Percentiles rank a stretch among this genome's conserved stretches.
Conservation (phyloP, 2,329 filamentous ascomycete genomes). For the Pestalotiopsis sp. region DNA sequence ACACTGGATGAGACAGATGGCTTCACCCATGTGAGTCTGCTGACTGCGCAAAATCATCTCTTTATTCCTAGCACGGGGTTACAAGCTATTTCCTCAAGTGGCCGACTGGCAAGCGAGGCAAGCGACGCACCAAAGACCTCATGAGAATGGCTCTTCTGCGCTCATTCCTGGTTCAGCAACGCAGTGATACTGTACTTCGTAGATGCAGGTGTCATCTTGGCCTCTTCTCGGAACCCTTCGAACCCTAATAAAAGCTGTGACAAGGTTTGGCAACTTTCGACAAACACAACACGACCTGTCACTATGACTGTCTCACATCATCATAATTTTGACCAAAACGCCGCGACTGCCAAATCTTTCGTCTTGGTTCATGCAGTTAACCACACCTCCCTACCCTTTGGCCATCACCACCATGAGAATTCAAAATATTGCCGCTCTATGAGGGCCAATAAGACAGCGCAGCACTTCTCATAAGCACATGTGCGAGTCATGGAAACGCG, state of each 20-base stretch:
- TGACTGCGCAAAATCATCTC: too few relatives aligned
- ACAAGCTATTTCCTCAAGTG: too few relatives aligned
- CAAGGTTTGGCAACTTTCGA: background rate
- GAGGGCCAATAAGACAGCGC: background rate
- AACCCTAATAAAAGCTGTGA: background rate
- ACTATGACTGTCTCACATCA: slow-evolving; percentile 1
- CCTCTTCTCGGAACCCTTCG: too few relatives aligned
- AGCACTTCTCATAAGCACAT: background rate
- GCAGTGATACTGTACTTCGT: too few relatives aligned
- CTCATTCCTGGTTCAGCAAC: too few relatives aligned
- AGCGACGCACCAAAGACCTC: too few relatives aligned
- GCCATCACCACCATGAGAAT: background rate
- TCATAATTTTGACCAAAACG: background rate
- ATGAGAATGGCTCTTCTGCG: too few relatives aligned
- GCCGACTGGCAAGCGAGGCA: too few relatives aligned
- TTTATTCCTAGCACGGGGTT: too few relatives aligned
- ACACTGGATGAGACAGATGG: too few relatives aligned
- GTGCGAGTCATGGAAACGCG: slow-evolving; percentile 5
- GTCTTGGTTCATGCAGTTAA: background rate
- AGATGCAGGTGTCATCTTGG: too few relatives aligned
- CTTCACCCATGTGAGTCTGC: too few relatives aligned
- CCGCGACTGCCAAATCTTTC: background rate
- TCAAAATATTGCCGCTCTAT: background rate
- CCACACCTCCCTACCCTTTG: background rate
- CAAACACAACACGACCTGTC: background rate